Base-by-base conservation (phyloP, 116 monocot genomes). In the Zostera marina region DNA sequence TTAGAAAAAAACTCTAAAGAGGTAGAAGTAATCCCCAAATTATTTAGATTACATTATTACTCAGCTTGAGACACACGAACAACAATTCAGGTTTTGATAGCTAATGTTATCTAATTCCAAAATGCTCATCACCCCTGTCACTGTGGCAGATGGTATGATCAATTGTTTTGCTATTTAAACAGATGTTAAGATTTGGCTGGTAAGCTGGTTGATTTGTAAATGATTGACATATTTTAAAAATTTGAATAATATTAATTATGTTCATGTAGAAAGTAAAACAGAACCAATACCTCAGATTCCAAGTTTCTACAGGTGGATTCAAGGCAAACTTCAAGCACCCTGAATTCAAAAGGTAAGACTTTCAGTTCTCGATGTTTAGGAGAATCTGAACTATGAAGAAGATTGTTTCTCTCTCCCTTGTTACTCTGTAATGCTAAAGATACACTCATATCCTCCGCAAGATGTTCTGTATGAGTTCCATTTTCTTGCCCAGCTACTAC, bases 301-400 rank as follows among this genome's bases (percentile, higher is more conserved):
- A 90, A 70, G 59, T 68, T 69, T 44, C 70, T 81, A 55, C 90
- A 90, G 44, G 81, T 76, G 59, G 84, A 90, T 63, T 90, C 90
- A 38, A 90, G 79, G 53, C 84, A 90, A 55, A 72, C 76, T 59
- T 89, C 84, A 40, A 89, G 78, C n/a, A 72, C 83, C 66, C 68
- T 77, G 74, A 90, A 90, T 59, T 90, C 84, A 70, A 90, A 90
- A 15, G 90, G 90, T 12, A 90, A 52, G 32, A 74, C 72, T 48
- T 81, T 84, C 7, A 63, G 54, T 16, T 58, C 66, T 17, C 58
- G 64, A 71, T 70, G 68, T 63, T 76, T 76, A 52, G 63, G 56
- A 12, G 61, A 44, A 56, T 79, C 63, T 20, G 76, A 39, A 47
- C 68, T 32, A 32, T 7, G 26, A 44, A 19, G 10, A 15, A 19